Conservation (phyloP, 2,329 filamentous ascomycete genomes). For the Penicillium sp. region DNA sequence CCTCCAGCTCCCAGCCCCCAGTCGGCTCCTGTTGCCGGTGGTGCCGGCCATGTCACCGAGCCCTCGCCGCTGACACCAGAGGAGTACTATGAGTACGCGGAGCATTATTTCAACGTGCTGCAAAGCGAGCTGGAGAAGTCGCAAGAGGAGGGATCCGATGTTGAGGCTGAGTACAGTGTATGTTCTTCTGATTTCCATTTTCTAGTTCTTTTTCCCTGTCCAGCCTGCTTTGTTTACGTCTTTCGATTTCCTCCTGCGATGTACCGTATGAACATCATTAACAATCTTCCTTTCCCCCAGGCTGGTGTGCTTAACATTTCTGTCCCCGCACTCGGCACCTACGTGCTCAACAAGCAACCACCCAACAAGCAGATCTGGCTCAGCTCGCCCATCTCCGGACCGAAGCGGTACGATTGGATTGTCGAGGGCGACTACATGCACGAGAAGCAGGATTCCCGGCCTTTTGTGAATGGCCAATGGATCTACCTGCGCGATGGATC, state of each 20-base stretch:
- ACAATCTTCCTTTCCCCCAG: slow-evolving; percentile 46
- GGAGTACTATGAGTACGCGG: slow-evolving; percentile 75
- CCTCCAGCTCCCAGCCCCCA: slow-evolving; percentile 48
- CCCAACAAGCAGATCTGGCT: slow-evolving; percentile 98
- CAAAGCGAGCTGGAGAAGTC: slow-evolving; percentile 65
- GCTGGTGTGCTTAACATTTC: slow-evolving; percentile 79
- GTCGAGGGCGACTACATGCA: slow-evolving; percentile 67
- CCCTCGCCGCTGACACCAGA: slow-evolving; percentile 66
- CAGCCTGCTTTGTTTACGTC: neutral
- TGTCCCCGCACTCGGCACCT: slow-evolving; percentile 70
- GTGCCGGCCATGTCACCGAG: slow-evolving; percentile 45
- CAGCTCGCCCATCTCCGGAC: slow-evolving; percentile 83
- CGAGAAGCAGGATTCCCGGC: slow-evolving; percentile 71
- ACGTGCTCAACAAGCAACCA: slow-evolving; percentile 97
- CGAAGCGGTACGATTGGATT: slow-evolving; percentile 93
- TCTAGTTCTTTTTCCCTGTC: neutral
- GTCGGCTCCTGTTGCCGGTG: slow-evolving; percentile 42
- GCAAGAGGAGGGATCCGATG: slow-evolving; percentile 67
- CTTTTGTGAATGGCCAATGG: slow-evolving; percentile 65
- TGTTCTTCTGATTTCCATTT: slow-evolving; percentile 32
- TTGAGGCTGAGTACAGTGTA: slow-evolving; percentile 90
- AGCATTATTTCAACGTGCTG: slow-evolving; percentile 67
- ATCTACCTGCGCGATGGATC: slow-evolving; percentile 83
- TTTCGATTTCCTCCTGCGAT: neutral
- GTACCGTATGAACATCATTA: neutral